phyloP scores from a whole-genome alignment of 805 yeast genomes.

The Lipomyces japonicus region DNA sequence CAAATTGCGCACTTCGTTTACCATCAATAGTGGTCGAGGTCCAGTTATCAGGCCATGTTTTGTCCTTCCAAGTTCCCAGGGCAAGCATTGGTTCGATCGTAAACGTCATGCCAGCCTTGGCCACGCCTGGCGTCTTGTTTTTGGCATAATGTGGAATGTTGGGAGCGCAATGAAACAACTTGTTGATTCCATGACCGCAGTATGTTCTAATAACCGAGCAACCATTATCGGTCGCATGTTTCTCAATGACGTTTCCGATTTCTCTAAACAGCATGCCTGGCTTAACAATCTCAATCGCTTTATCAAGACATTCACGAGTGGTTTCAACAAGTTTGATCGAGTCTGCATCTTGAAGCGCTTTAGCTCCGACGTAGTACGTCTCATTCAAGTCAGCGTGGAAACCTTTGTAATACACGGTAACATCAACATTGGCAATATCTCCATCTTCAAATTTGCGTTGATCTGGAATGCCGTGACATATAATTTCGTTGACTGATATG shows the following conservation, averaged over 20 bases:
- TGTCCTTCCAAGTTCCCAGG: slow-evolving; percentile 74
- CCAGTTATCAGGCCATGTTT: slow-evolving; percentile 97
- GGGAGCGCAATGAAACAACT: slow-evolving; percentile 86
- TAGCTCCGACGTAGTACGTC: slow-evolving; percentile 93
- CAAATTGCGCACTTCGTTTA: slow-evolving; percentile 85
- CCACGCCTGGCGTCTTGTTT: slow-evolving; percentile 88
- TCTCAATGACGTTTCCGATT: slow-evolving; percentile 83
- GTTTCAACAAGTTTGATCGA: slow-evolving; percentile 88
- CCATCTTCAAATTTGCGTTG: slow-evolving; percentile 83
- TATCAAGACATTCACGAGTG: slow-evolving; percentile 79
- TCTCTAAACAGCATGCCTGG: slow-evolving; percentile 89
- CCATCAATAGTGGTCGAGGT: slow-evolving; percentile 92
- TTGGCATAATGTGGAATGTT: slow-evolving; percentile 90
- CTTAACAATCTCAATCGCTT: slow-evolving; percentile 78
- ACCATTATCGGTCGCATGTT: slow-evolving; percentile 70
- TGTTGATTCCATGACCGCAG: slow-evolving; percentile 91
- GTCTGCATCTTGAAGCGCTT: slow-evolving; percentile 72
- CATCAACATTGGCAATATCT: slow-evolving; percentile 88
- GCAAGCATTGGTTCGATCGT: slow-evolving; percentile 98
- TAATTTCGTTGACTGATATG: slow-evolving; percentile 89
- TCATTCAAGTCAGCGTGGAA: slow-evolving; percentile 93
- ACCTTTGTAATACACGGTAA: slow-evolving; percentile 79
- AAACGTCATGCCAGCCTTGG: slow-evolving; percentile 93
- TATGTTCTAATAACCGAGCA: slow-evolving; percentile 86
- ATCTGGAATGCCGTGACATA: slow-evolving; percentile 98